Conservation (phyloP, 2,329 filamentous ascomycete species). For the Cytospora piceae region DNA sequence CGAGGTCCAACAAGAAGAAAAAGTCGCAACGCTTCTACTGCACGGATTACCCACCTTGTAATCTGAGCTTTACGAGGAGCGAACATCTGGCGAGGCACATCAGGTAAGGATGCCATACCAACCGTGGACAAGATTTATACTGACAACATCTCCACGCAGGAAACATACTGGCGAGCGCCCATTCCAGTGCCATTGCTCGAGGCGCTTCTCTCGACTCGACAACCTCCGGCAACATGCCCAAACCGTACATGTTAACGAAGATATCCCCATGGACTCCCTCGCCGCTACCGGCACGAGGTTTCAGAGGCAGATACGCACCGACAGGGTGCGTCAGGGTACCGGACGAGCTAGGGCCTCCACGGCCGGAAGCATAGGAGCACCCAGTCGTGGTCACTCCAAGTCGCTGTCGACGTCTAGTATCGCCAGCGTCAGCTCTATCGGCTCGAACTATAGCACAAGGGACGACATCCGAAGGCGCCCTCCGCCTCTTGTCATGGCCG, state of each 20-base stretch:
- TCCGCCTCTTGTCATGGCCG: slow-evolving; percentile 81
- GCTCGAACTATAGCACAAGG: slow-evolving; percentile 67
- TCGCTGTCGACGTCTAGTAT: slow-evolving; percentile 86
- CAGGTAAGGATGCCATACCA: slow-evolving; percentile 57
- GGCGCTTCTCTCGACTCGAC: slow-evolving; percentile 90
- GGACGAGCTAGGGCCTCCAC: slow-evolving; percentile 78
- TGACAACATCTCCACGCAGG: slow-evolving; percentile 48
- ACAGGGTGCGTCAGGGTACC: slow-evolving; percentile 75
- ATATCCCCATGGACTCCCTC: slow-evolving; percentile 91
- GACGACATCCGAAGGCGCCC: slow-evolving; percentile 74
- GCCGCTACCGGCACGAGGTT: slow-evolving; percentile 91
- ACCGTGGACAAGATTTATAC: too few species aligned
- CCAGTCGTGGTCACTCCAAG: slow-evolving; percentile 81
- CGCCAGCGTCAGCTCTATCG: slow-evolving; percentile 68
- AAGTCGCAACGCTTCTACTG: slow-evolving; percentile 97
- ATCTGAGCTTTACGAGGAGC: slow-evolving; percentile 91
- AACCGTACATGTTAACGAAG: slow-evolving; percentile 96
- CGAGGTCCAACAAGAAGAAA: slow-evolving; percentile 87
- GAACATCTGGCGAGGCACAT: slow-evolving; percentile 96
- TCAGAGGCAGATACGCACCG: slow-evolving; percentile 87
- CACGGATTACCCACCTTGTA: slow-evolving; percentile 91
- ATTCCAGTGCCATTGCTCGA: slow-evolving; percentile 93
- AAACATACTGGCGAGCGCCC: slow-evolving; percentile 98
- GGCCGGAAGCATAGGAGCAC: slow-evolving; percentile 70
- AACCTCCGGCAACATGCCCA: slow-evolving; percentile 96